These are phyloP conservation scores for Aaosphaeria arxii DNA, from an alignment of 2,329 filamentous ascomycete species.

Conservation along the genomic window DNA sequence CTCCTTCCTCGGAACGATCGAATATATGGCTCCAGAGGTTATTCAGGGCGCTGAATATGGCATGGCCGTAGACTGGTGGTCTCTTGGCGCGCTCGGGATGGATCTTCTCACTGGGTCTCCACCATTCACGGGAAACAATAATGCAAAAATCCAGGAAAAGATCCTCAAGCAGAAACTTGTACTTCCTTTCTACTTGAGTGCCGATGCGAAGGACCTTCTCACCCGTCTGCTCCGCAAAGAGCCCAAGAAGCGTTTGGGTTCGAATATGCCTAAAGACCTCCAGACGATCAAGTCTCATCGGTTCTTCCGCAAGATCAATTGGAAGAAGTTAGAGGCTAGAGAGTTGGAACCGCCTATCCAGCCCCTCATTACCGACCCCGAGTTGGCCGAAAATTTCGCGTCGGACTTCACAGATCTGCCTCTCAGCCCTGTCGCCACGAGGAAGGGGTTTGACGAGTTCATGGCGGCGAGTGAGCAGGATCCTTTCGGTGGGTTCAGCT, in stretches of 20 bases:
- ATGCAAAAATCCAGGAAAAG: slow-evolving; percentile 92
- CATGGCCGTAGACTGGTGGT: slow-evolving; percentile 98
- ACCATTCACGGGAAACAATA: slow-evolving; percentile 86
- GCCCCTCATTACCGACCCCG: slow-evolving; percentile 91
- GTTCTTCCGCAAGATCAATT: slow-evolving; percentile 97
- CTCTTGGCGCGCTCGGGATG: slow-evolving; percentile 85
- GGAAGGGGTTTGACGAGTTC: slow-evolving; percentile 22
- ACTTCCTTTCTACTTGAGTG: slow-evolving; percentile 84
- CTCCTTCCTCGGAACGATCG: slow-evolving; percentile 89
- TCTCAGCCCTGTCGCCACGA: slow-evolving; percentile 64
- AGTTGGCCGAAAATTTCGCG: slow-evolving; percentile 94
- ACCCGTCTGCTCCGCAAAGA: slow-evolving; percentile 89
- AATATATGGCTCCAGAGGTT: slow-evolving; percentile 99
- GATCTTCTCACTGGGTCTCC: slow-evolving; percentile 91
- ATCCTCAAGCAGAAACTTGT: slow-evolving; percentile 90
- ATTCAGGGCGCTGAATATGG: slow-evolving; percentile 85
- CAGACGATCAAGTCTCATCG: slow-evolving; percentile 83
- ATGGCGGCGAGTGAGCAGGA: slow-evolving; percentile 36
- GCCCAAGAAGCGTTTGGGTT: slow-evolving; percentile 82
- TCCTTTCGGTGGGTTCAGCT: slow-evolving; percentile 54
- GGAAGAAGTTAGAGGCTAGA: slow-evolving; percentile 78
- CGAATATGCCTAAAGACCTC: slow-evolving; percentile 85
- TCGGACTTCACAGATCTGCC: slow-evolving; percentile 86
- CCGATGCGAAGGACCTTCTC: slow-evolving; percentile 91
- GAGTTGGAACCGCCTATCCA: slow-evolving; percentile 86